A percentile compares a stretch with the other conserved stretches of the same genome.
Evolutionary conservation across 371 early-diverging fungal species (phyloP).

Genomic region (Mucor saturninus): DNA sequence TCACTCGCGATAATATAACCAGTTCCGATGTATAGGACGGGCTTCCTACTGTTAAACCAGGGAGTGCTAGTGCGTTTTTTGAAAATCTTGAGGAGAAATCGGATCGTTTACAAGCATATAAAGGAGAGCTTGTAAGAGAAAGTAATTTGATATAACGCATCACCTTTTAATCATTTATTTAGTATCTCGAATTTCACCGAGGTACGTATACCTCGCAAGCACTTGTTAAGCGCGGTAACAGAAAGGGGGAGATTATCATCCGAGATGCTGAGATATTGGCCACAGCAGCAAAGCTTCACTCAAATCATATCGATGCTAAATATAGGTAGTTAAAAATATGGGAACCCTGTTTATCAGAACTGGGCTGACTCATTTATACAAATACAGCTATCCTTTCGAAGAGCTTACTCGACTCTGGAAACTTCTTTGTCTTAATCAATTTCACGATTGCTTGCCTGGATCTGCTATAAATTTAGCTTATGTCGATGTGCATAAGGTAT

Average conservation of each 20-base stretch:
- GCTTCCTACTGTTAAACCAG: constrained; percentile 72
- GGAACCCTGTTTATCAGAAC: neutral
- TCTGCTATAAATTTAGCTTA: constrained; percentile 90
- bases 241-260: constrained; percentile 83
- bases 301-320: constrained; percentile 11
- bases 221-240: constrained; percentile 82
- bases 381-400: constrained; percentile 66
- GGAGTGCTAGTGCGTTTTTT: constrained; percentile 84
- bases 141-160: constrained; percentile 1
- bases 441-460: constrained; percentile 96
- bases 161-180: neutral
- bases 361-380: neutral
- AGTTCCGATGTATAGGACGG: constrained; percentile 58
- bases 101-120: constrained; percentile 79
- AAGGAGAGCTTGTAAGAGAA: constrained; percentile 82
- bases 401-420: constrained; percentile 90
- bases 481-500: constrained; percentile 76
- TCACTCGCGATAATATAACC: neutral
- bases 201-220: constrained; percentile 97
- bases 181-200: constrained; percentile 90
- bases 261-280: constrained; percentile 84
- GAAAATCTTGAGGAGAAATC: constrained; percentile 70
- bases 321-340: constrained; percentile 22
- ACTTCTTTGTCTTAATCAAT: constrained; percentile 91
- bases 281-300: constrained; percentile 39